Base-by-base conservation (phyloP, 129 eudicot species). In the Pulicaria dysenterica region DNA sequence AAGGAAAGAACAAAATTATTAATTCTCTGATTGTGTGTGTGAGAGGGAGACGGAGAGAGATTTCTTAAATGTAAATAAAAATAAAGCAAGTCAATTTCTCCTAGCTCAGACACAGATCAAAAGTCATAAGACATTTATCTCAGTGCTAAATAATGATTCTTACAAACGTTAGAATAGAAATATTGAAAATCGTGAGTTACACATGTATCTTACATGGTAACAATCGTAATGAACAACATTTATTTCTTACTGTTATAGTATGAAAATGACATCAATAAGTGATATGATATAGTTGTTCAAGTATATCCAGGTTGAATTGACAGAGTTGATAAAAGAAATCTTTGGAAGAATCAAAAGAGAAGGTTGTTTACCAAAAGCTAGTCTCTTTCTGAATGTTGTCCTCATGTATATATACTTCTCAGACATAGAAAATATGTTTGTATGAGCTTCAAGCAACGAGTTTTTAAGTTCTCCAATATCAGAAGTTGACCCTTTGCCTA, bases 361-460 rank as follows among this genome's bases (percentile, higher is more conserved):
- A 14, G 5, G 59, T 48, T 73, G 72, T 70, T 79, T 86, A 95
- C 99, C 99, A 78, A 90, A 90, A 74, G 99, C 94, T 69, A 95
- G 85, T 83, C 99, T 83, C 76, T 80, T 90, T 74, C 79, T 77
- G 70, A 88, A 83, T 16, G 99, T 90, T 55, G 76, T 88, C 76
- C 89, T 86, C 99, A 95, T 95, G 81, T 79, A 81, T 63, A 72
- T 91, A 79, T 95, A 95, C 79, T 95, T 95, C 78, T 95, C 99
- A 73, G 95, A 85, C 88, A 95, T 79, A 4, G 96, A 95, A 66
- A 83, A 67, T 59, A 94, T 81, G 81, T 68, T 76, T 36, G 84
- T 73, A 37, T 82, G 79, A 70, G 76, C 77, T 19, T 77, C 82
- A 47, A 79, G 64, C 64, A 76, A 73, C 11, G 70, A 56, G 70